These are phyloP conservation scores for Claviceps citrina DNA, from an alignment of 2,329 filamentous ascomycete species.

Conservation along the genomic window DNA sequence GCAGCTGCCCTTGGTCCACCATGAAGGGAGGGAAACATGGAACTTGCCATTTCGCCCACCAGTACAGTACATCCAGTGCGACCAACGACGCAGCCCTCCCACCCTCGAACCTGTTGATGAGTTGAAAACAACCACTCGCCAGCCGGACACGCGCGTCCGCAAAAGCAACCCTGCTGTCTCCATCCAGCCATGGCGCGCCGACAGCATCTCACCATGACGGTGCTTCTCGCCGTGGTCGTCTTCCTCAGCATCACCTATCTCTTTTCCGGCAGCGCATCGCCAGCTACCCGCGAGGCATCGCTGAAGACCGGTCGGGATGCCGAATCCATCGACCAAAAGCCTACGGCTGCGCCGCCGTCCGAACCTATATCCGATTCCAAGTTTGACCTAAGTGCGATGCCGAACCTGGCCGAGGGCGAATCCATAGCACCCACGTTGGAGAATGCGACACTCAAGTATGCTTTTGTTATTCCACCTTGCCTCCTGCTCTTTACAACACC, in stretches of 20 bases:
- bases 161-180: too few relatives aligned
- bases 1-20: too few relatives aligned
- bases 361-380: constrained; percentile 16
- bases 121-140: not conserved
- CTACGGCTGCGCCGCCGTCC: constrained; percentile 4
- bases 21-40: too few relatives aligned
- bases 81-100: too few relatives aligned
- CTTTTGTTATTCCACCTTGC: not conserved
- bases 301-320: constrained; percentile 6
- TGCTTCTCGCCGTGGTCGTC: constrained; percentile 38
- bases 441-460: constrained; percentile 65
- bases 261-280: constrained; percentile 29
- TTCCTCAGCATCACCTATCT: constrained; percentile 44
- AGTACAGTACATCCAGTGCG: too few relatives aligned
- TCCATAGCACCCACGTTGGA: constrained; percentile 69
- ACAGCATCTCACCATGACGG: constrained; percentile 35
- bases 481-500: not conserved
- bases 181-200: constrained; percentile 32
- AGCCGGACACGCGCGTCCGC: not conserved
- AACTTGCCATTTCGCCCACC: too few relatives aligned
- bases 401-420: constrained; percentile 45
- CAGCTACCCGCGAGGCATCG: constrained; percentile 4
- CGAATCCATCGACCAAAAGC: not conserved
- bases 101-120: not conserved
- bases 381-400: constrained; percentile 27